Evolutionary conservation across 768 basidiomycete species (phyloP).

Genomic region (Cystobasidium tubakii): DNA sequence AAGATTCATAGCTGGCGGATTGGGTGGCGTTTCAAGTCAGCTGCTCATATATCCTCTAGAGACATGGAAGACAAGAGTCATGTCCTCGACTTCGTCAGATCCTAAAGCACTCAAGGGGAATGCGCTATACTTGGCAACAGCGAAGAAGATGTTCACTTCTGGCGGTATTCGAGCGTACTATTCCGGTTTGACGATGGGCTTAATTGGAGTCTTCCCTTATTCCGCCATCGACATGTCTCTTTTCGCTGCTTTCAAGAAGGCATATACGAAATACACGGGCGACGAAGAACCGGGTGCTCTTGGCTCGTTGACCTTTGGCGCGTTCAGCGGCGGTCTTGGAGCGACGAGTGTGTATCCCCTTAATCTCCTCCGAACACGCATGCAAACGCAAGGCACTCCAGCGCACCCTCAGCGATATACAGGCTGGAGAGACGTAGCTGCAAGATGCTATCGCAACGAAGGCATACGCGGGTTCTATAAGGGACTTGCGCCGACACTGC

Average conservation of each 20-base stretch:
- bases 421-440: conserved; percentile 30
- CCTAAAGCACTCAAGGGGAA: conserved; percentile 51
- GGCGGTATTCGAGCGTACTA: conserved; percentile 82
- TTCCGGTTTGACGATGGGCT: conserved; percentile 80
- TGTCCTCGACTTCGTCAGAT: conserved; percentile 65
- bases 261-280: conserved; percentile 77
- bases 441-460: conserved; percentile 35
- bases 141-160: conserved; percentile 66
- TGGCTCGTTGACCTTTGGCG: conserved; percentile 69
- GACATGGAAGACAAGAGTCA: conserved; percentile 97
- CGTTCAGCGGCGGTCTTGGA: conserved; percentile 85
- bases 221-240: conserved; percentile 85
- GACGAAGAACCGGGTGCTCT: conserved; percentile 83
- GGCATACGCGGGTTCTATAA: conserved; percentile 32
- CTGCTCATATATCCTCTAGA: conserved; percentile 93
- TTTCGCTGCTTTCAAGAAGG: conserved; percentile 88
- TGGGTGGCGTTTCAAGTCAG: conserved; percentile 91
- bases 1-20: conserved; percentile 88
- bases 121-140: conserved; percentile 57
- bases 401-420: conserved; percentile 86
- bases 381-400: conserved; percentile 92
- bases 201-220: conserved; percentile 88
- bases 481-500: conserved; percentile 25
- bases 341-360: conserved; percentile 83
- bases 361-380: conserved; percentile 68